phyloP scores from a whole-genome alignment of 768 basidiomycete genomes.

The Dictyophora rubrovolvata region DNA sequence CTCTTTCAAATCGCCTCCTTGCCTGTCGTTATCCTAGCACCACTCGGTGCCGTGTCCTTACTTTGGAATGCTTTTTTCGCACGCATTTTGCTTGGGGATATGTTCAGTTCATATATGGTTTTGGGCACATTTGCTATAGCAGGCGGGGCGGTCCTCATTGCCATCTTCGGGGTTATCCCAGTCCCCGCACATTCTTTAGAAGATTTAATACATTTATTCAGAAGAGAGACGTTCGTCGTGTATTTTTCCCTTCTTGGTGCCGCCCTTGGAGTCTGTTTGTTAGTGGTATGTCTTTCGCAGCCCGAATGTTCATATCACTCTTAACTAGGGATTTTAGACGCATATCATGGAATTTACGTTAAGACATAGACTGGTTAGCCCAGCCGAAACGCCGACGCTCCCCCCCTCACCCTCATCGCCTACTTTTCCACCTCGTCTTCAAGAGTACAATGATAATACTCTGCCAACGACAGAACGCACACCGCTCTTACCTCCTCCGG shows the following conservation, averaged over 20 bases:
- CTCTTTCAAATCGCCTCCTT: slow-evolving; percentile 89
- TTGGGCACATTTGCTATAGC: slow-evolving; percentile 84
- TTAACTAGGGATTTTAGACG: slow-evolving; percentile 35
- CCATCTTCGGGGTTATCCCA: slow-evolving; percentile 84
- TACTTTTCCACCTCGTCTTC: slow-evolving; percentile 11
- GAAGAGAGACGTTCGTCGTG: slow-evolving; percentile 63
- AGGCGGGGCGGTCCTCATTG: slow-evolving; percentile 80
- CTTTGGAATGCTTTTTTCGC: slow-evolving; percentile 95
- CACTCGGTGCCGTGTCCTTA: slow-evolving; percentile 83
- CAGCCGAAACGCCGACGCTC: slow-evolving; percentile 26
- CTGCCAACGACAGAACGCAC: slow-evolving; percentile 36
- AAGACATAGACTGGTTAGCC: slow-evolving; percentile 30
- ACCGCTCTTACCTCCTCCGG: slow-evolving; percentile 39
- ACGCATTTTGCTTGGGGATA: slow-evolving; percentile 70
- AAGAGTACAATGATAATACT: not conserved
- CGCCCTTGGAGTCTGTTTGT: slow-evolving; percentile 47
- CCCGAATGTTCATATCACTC: not conserved
- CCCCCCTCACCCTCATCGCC: slow-evolving; percentile 9
- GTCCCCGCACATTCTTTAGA: slow-evolving; percentile 81
- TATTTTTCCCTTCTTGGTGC: slow-evolving; percentile 71
- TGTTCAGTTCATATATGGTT: slow-evolving; percentile 76
- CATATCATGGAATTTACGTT: slow-evolving; percentile 63
- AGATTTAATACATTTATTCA: slow-evolving; percentile 70
- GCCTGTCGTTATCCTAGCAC: slow-evolving; percentile 90
- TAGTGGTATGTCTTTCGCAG: slow-evolving; percentile 41